Conservation (phyloP, 176 grass and related monocot genomes). For the Urochloa ruziziensis region DNA sequence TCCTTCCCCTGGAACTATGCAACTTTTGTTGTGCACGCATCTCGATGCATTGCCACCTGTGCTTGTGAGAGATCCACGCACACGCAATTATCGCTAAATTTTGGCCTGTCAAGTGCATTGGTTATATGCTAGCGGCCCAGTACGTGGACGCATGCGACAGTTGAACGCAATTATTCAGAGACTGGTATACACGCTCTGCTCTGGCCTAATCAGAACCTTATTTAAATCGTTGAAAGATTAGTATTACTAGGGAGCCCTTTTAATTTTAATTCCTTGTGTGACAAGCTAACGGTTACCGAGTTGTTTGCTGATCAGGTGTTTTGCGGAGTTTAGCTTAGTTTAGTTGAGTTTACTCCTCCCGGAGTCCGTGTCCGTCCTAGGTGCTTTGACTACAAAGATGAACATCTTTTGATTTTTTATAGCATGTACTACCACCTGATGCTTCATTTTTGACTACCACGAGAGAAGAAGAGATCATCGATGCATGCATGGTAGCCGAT, state of each 20-base stretch:
- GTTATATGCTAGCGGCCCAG: too few relatives aligned
- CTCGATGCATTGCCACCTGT: background rate
- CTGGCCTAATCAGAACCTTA: background rate
- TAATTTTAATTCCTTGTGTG: background rate
- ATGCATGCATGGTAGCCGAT: background rate
- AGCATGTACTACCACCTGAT: background rate
- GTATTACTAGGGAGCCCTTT: background rate
- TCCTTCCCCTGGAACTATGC: too few relatives aligned
- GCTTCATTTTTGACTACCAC: background rate
- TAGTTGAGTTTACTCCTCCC: background rate
- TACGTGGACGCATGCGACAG: too few relatives aligned
- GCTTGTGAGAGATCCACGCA: background rate
- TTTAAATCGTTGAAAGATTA: background rate
- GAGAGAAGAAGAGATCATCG: background rate
- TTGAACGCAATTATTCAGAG: too few relatives aligned
- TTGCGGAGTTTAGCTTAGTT: background rate
- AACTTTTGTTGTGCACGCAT: slow-evolving; percentile 14
- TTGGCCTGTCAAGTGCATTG: too few relatives aligned
- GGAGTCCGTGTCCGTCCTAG: background rate
- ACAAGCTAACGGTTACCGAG: background rate
- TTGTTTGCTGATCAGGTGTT: background rate
- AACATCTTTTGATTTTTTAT: background rate
- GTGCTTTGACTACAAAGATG: slow-evolving; percentile 20
- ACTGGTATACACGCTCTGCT: too few relatives aligned
- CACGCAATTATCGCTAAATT: background rate